Evolutionary conservation across 148 eudicot species (phyloP).

Genomic region (Rhododendron vialii): DNA sequence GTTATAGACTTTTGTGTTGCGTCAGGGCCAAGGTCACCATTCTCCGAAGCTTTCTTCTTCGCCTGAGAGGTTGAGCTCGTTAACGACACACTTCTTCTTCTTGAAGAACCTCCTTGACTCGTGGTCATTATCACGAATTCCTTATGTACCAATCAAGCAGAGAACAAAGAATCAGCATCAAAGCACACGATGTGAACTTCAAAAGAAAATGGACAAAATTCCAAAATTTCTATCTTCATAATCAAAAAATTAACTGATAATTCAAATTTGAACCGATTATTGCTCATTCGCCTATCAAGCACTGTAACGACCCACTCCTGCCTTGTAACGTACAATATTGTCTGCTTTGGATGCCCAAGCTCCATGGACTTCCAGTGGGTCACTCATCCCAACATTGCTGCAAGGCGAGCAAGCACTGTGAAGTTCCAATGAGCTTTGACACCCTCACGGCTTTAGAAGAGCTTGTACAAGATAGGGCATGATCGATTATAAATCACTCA

Average conservation of each 20-base stretch:
- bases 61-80: slow-evolving; percentile 17
- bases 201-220: background rate
- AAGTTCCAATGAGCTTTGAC: background rate
- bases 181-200: background rate
- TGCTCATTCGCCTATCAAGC: background rate
- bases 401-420: background rate
- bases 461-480: background rate
- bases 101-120: slow-evolving; percentile 31
- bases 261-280: background rate
- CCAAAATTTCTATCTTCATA: background rate
- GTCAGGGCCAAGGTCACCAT: slow-evolving; percentile 20
- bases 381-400: background rate
- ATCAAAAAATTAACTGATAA: background rate
- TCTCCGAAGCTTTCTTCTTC: slow-evolving; percentile 37
- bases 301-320: background rate
- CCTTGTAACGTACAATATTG: too few relatives aligned
- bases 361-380: background rate
- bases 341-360: background rate
- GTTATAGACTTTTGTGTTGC: slow-evolving; percentile 30
- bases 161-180: background rate
- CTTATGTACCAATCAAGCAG: background rate
- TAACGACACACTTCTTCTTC: slow-evolving; percentile 40
- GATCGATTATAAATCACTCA: too few relatives aligned
- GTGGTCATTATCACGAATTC: slow-evolving; percentile 18
- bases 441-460: background rate